A percentile compares a stretch with the other conserved stretches of the same genome.
Evolutionary conservation across 371 early-diverging fungal species (phyloP).

Genomic region (Caulochytrium protostelioides): DNA sequence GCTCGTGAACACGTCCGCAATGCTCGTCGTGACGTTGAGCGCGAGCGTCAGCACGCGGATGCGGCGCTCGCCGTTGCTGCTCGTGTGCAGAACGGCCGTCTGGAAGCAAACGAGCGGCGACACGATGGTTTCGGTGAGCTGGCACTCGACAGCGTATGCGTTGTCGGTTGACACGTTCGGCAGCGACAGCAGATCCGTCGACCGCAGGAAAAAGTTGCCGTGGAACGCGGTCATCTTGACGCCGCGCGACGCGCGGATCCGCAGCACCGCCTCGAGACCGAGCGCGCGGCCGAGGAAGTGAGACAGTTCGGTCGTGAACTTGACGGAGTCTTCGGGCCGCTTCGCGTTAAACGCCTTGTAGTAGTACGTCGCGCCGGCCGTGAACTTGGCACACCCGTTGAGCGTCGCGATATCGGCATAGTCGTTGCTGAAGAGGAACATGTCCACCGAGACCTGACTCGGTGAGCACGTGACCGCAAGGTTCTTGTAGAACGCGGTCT

Average conservation of each 20-base stretch:
- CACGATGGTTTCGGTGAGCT: constrained; percentile 62
- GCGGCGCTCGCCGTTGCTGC: constrained; percentile 55
- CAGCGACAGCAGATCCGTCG: constrained; percentile 78
- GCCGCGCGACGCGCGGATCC: constrained; percentile 80
- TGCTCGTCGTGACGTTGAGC: constrained; percentile 59
- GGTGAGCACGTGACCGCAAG: constrained; percentile 82
- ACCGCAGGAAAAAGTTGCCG: constrained; percentile 89
- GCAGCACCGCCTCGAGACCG: constrained; percentile 88
- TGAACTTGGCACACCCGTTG: constrained; percentile 61
- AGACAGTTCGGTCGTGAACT: constrained; percentile 68
- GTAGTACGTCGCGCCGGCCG: constrained; percentile 84
- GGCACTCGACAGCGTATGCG: constrained; percentile 72
- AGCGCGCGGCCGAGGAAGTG: constrained; percentile 60
- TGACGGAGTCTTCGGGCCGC: constrained; percentile 62
- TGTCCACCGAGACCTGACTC: constrained; percentile 74
- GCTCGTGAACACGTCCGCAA: constrained; percentile 55
- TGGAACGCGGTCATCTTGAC: constrained; percentile 60
- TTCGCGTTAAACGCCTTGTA: constrained; percentile 86
- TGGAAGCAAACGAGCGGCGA: constrained; percentile 77
- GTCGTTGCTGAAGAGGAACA: constrained; percentile 70
- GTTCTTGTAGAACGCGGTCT: constrained; percentile 72
- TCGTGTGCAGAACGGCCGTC: constrained; percentile 84
- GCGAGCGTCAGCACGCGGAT: constrained; percentile 88
- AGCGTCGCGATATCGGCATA: constrained; percentile 86
- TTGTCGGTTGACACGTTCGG: constrained; percentile 89